phyloP scores from a whole-genome alignment of 495 filamentous ascomycete genomes.

The Lasiosphaeria miniovina region DNA sequence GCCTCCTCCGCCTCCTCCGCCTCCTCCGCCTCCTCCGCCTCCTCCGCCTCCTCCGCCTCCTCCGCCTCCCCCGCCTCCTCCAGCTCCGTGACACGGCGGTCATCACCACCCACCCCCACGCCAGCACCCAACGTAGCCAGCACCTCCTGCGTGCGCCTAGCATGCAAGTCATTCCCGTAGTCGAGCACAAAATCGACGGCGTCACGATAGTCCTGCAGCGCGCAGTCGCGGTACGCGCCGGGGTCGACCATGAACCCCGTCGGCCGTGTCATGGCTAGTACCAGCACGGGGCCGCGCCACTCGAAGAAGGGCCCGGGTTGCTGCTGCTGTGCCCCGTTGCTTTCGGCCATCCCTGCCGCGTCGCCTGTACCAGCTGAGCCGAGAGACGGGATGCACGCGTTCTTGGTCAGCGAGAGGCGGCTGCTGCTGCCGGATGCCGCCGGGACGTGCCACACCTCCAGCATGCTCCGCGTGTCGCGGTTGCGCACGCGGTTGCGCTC shows the following conservation, averaged over 20 bases:
- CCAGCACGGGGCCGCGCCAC: constrained; percentile 7
- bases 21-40: too few relatives aligned
- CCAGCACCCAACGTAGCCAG: neutral
- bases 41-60: too few relatives aligned
- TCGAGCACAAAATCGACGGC: constrained; percentile 12
- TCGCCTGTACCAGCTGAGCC: neutral
- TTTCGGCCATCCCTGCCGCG: too few relatives aligned
- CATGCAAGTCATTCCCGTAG: constrained; percentile 7
- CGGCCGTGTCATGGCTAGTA: constrained; percentile 9
- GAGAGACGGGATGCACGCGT: constrained; percentile 2
- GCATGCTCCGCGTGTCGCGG: constrained; percentile 9
- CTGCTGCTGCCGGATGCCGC: neutral
- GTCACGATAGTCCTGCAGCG: constrained; percentile 5
- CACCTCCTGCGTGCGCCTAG: neutral
- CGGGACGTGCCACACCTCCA: constrained; percentile 11
- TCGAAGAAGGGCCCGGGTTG: constrained; percentile 1
- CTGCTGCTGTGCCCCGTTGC: neutral
- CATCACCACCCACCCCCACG: too few relatives aligned
- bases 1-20: too few relatives aligned
- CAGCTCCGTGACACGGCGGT: too few relatives aligned
- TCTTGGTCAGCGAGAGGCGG: too few relatives aligned
- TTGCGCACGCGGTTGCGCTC: constrained; percentile 7
- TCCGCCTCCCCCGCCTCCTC: too few relatives aligned
- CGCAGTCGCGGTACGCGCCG: constrained; percentile 3
- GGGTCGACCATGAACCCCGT: constrained; percentile 15